Base-by-base conservation (phyloP, 1,284 basidiomycete genomes). In the Pseudozyma hubeiensis region DNA sequence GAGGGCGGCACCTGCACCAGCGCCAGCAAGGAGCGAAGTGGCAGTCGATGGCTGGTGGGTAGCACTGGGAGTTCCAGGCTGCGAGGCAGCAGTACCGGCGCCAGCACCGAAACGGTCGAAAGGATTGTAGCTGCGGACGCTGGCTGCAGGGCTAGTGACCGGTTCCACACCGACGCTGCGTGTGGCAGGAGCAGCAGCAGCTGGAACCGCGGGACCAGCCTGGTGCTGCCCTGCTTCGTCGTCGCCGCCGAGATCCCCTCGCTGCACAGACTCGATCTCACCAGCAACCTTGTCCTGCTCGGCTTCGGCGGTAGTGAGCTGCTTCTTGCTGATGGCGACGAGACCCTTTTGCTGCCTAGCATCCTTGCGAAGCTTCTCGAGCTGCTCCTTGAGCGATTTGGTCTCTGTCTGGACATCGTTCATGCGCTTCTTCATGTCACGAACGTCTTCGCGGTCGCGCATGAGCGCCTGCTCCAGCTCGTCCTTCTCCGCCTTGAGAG, bases 291-390 rank as follows among this genome's bases (percentile, higher is more conserved):
- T 91, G 13, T 88, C 89, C 57, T 89, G 89, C 75, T 94, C 92
- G 0, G 88, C 87, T 85, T 98, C 95, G 52, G 93, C 92, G 0
- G 92, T 90, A 14, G 89, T 89, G 24, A 99, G 87, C 86, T 99
- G 97, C 86, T 99, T 99, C 87, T 91, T 92, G 9, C 93, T 92
- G 83, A 99, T 97, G 4, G 94, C 94, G 14, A 95, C 88, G 61
- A 97, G 87, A 13, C 96, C 97, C 85, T 94, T 97, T 85, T 98
- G 94, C 84, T 97, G 93, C 82, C 97, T 91, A 0, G 92, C 93
- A 52, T 98, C 94, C 86, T 94, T 97, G 87, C 91, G 94, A 49
- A 90, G 85, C 86, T 93, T 95, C 84, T 98, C 97, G 44, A 94
- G 86, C 72, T 92, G 90, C 9, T 86, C 87, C 85, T 92, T 94